A percentile compares a stretch with the other conserved stretches of the same genome.
phyloP scores from a whole-genome alignment of 1,284 basidiomycete genomes.

The Ceratobasidium sp. region DNA sequence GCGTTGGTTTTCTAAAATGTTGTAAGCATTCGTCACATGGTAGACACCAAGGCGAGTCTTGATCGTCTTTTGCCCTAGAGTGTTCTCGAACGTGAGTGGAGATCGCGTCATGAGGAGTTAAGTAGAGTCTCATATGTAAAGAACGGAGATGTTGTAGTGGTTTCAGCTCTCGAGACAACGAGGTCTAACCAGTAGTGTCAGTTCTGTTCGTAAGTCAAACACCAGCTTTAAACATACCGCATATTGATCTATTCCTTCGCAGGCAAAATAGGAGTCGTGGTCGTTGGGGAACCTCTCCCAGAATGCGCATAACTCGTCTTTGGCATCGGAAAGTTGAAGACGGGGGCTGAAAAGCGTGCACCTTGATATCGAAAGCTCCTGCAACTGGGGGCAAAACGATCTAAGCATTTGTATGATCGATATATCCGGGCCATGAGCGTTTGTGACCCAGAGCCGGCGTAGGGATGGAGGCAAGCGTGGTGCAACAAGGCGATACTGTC shows the following conservation, averaged over 20 bases:
- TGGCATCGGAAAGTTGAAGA: not conserved
- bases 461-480: conserved; percentile 9
- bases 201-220: not conserved
- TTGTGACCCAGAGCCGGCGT: conserved; percentile 21
- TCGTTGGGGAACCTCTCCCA: conserved; percentile 32
- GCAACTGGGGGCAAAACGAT: conserved; percentile 6
- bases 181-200: not conserved
- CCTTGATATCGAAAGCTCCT: conserved; percentile 25
- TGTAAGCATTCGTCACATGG: not conserved
- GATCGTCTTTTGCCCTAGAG: no score
- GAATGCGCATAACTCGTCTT: not conserved
- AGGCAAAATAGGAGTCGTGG: conserved; percentile 41
- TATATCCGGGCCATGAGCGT: conserved; percentile 35
- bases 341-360: conserved; percentile 39
- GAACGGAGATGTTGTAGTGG: not conserved
- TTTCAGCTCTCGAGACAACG: conserved; percentile 12
- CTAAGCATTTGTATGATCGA: conserved; percentile 7
- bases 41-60: not conserved
- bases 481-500: conserved; percentile 25
- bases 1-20: not conserved
- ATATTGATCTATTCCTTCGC: conserved; percentile 27
- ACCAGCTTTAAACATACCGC: not conserved
- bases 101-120: conserved; percentile 31
- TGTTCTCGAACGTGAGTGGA: not conserved
- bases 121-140: conserved; percentile 28